Evolutionary conservation across 2,329 filamentous ascomycete species (phyloP).

Genomic region (Rhytidhysteron rufulum): DNA sequence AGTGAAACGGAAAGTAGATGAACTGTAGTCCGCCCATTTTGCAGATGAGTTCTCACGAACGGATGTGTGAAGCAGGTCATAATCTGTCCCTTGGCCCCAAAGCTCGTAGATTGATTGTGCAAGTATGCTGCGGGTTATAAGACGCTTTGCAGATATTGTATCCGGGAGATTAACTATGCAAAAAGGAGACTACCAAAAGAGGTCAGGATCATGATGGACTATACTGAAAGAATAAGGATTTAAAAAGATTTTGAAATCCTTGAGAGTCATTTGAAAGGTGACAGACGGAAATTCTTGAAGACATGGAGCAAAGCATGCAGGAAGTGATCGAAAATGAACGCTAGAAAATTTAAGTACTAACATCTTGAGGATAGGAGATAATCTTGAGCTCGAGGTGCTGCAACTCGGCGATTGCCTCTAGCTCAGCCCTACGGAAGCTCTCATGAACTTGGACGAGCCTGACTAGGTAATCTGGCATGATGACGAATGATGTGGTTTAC

Average conservation of each 20-base stretch:
- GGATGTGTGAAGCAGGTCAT: conserved; percentile 65
- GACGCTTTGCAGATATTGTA: conserved; percentile 60
- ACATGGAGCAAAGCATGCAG: too few relatives aligned
- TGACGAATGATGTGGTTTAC: background rate
- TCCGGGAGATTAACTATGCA: conserved; percentile 67
- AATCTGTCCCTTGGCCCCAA: conserved; percentile 70
- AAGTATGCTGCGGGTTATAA: conserved; percentile 76
- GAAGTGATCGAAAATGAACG: too few relatives aligned
- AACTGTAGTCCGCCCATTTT: conserved; percentile 64
- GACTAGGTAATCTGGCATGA: conserved; percentile 69
- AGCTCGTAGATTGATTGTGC: conserved; percentile 82
- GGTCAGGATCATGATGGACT: conserved; percentile 12
- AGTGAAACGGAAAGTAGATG: conserved; percentile 73
- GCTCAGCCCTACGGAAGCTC: conserved; percentile 81
- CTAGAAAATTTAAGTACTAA: conserved; percentile 45
- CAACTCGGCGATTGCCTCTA: conserved; percentile 72
- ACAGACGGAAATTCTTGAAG: background rate
- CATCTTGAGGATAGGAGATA: conserved; percentile 68
- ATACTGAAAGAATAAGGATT: conserved; percentile 2
- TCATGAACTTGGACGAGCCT: conserved; percentile 88
- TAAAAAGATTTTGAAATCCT: background rate
- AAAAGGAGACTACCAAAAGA: conserved; percentile 69
- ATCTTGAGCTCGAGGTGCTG: conserved; percentile 66
- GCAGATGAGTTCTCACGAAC: conserved; percentile 57
- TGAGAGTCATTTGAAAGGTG: conserved; percentile 2